These are phyloP conservation scores for Neofusicoccum ribis DNA, from an alignment of 2,329 filamentous ascomycete species.

Conservation along the genomic window DNA sequence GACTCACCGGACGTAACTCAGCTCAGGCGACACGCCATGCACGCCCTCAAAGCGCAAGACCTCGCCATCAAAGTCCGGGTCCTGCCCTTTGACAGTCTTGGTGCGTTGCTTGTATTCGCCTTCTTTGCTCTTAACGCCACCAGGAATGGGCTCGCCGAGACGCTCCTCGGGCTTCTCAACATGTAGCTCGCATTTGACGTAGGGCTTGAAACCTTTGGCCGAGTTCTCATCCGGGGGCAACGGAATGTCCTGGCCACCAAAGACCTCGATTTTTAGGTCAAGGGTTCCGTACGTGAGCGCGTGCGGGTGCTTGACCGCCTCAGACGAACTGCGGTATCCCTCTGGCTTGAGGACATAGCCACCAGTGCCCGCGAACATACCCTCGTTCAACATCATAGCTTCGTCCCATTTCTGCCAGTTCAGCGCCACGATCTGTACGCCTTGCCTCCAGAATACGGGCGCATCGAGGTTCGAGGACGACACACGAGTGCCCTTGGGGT, in stretches of 20 bases:
- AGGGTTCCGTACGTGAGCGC: conserved; percentile 56
- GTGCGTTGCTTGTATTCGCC: conserved; percentile 51
- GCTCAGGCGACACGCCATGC: conserved; percentile 44
- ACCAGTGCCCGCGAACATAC: conserved; percentile 78
- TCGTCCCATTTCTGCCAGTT: conserved; percentile 93
- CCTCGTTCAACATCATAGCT: conserved; percentile 94
- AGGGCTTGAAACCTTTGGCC: conserved; percentile 64
- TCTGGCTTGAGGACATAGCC: conserved; percentile 86
- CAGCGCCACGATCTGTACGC: conserved; percentile 85
- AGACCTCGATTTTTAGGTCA: conserved; percentile 69
- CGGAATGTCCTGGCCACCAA: conserved; percentile 75
- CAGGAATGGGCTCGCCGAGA: conserved; percentile 42
- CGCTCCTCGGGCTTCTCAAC: conserved; percentile 65
- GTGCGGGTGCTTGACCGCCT: conserved; percentile 42
- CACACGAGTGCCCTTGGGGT: conserved; percentile 80
- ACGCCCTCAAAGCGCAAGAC: conserved; percentile 47
- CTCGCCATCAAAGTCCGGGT: conserved; percentile 49
- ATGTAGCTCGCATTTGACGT: conserved; percentile 78
- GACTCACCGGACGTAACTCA: conserved; percentile 52
- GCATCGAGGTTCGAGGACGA: conserved; percentile 86
- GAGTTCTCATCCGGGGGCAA: conserved; percentile 58
- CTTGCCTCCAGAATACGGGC: conserved; percentile 80
- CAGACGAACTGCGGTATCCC: conserved; percentile 60
- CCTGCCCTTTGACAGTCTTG: conserved; percentile 43
- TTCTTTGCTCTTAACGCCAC: conserved; percentile 55